Conservation (phyloP, 345 rosid genomes). For the Eutrema heterophyllum region DNA sequence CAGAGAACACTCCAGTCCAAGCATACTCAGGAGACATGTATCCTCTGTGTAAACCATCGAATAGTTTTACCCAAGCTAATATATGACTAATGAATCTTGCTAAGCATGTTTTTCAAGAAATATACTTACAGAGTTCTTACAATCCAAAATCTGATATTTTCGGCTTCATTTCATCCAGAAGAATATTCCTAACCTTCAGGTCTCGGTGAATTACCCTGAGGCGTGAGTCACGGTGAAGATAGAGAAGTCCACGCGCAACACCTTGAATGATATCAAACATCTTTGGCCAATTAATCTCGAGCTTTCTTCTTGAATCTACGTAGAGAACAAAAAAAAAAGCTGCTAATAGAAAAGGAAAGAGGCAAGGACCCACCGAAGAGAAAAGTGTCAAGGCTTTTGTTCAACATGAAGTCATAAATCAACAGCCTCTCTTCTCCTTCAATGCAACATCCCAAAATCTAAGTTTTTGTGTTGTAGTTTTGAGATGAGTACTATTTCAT, state of each 20-base stretch:
- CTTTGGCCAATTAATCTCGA: conserved; percentile 16
- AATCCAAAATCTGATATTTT: conserved; percentile 33
- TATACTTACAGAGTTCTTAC: conserved; percentile 20
- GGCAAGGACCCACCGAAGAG: too few relatives aligned
- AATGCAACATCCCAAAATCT: too few relatives aligned
- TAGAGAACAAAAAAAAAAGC: too few relatives aligned
- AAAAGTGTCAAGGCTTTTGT: too few relatives aligned
- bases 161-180: conserved; percentile 24
- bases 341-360: too few relatives aligned
- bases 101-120: neutral
- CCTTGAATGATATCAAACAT: conserved; percentile 4
- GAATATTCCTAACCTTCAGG: conserved; percentile 14
- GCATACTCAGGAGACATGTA: conserved; percentile 54
- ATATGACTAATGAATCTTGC: neutral
- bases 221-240: conserved; percentile 22
- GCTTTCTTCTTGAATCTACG: conserved; percentile 19
- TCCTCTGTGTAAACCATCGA: too few relatives aligned
- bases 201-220: conserved; percentile 24
- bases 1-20: conserved; percentile 39
- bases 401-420: too few relatives aligned
- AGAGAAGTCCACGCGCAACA: conserved; percentile 21
- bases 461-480: too few relatives aligned
- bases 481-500: too few relatives aligned
- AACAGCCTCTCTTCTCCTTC: too few relatives aligned
- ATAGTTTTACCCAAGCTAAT: neutral